phyloP scores from a whole-genome alignment of 192 early-diverging fungal genomes.

The Spizellomyces sp. region DNA sequence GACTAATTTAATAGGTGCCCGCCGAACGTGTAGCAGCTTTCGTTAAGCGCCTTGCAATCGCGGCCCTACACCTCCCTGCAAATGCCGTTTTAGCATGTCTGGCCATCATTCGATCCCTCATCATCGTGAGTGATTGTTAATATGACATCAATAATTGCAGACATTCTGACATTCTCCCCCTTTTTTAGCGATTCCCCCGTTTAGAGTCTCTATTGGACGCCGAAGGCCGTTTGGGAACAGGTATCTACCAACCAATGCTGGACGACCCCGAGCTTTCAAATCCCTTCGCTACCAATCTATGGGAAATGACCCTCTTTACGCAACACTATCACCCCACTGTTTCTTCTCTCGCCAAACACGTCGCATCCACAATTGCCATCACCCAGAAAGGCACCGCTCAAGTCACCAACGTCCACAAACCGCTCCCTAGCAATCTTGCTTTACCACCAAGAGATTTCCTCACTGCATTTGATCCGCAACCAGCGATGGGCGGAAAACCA shows the following conservation, averaged over 20 bases:
- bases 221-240: constrained; percentile 73
- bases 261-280: constrained; percentile 96
- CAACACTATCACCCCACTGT: constrained; percentile 54
- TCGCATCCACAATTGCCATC: constrained; percentile 20
- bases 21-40: constrained; percentile 84
- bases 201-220: constrained; percentile 65
- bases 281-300: constrained; percentile 89
- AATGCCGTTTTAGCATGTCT: constrained; percentile 73
- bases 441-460: constrained; percentile 30
- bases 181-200: constrained; percentile 58
- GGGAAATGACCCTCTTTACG: constrained; percentile 80
- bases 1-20: constrained; percentile 58
- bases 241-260: constrained; percentile 75
- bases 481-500: constrained; percentile 14
- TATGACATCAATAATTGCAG: constrained; percentile 11
- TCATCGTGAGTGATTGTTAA: constrained; percentile 51
- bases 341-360: constrained; percentile 39
- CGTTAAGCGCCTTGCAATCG: constrained; percentile 76
- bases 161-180: constrained; percentile 17
- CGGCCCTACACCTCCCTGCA: constrained; percentile 76
- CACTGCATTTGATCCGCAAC: constrained; percentile 32
- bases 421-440: constrained; percentile 32
- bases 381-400: constrained; percentile 22
- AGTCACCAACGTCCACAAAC: constrained; percentile 34
- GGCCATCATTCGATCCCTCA: constrained; percentile 58